Evolutionary conservation across 116 monocot species (phyloP), one percentile per base, ranked within the genome.

Genomic region (Zostera marina): DNA sequence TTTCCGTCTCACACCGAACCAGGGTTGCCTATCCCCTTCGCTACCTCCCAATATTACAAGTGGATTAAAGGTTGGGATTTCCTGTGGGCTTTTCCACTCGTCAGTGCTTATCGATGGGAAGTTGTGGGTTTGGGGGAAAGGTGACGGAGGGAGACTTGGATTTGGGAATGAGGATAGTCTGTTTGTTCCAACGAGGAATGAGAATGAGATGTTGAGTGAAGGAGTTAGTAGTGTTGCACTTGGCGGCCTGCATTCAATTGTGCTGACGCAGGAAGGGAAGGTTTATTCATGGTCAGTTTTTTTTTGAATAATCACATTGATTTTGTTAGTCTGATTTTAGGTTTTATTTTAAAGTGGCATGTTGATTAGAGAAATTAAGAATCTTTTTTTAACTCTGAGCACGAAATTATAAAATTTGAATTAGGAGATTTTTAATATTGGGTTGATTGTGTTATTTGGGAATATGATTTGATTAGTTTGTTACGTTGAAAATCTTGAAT

Each of bases 91-190:
- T 9, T 93, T 93, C 70, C 93, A 93, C 65, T 93, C 93, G 14
- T 76, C 84, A 0, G 48, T 84, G 60, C 24, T 88, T 41, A 81
- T 84, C 2, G 77, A 88, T 38, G 88, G 84, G 7, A 43, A 44
- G 61, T 14, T 84, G 39, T 93, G 88, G 93, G 58, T 88, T 1
- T 87, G 88, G 93, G 93, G 93, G 8, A 93, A 93, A 67, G 93
- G 93, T 9, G 93, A 93, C 25, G 93, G 93, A 0, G 93, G 93
- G 3, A 72, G 93, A 63, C 71, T 93, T 5, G 93, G 93, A 4
- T 53, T 88, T 17, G 93, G 93, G 5, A 59, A 93, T 53, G 93
- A 93, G 76, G 44, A 32, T 9, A 64, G 81, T 9, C 52, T 52
- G 3, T 87, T 93, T 47, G 74, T 70, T 47, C 88, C 88, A 5